phyloP scores from a whole-genome alignment of 768 basidiomycete species.

The Saitozyma podzolica region DNA sequence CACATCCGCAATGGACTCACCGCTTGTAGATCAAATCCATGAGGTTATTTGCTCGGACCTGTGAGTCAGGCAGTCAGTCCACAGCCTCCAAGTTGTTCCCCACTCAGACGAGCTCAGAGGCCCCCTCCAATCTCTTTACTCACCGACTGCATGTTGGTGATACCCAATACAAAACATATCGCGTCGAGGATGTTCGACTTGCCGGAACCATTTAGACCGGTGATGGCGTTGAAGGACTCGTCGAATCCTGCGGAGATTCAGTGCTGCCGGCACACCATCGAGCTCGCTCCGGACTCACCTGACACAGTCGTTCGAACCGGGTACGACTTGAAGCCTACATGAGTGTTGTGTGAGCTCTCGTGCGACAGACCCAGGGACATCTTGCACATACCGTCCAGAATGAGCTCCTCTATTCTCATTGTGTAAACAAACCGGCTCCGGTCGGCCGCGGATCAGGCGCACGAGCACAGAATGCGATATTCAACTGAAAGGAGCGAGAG shows the following conservation, averaged over 20 bases:
- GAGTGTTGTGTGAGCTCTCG: no score
- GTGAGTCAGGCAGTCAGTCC: neutral
- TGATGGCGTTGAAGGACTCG: constrained; percentile 96
- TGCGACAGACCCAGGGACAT: neutral
- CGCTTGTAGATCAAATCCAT: constrained; percentile 99
- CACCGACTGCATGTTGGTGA: constrained; percentile 94
- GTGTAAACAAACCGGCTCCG: constrained; percentile 1
- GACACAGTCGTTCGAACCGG: constrained; percentile 93
- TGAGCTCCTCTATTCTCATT: constrained; percentile 93
- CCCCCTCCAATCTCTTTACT: constrained; percentile 24
- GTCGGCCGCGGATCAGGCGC: no score
- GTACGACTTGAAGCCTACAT: constrained; percentile 91
- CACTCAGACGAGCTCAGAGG: neutral
- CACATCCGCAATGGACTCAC: constrained; percentile 17
- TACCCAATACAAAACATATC: constrained; percentile 96
- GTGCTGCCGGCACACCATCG: neutral
- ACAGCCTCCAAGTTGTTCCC: neutral
- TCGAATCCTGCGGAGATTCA: constrained; percentile 70
- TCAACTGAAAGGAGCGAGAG: no score
- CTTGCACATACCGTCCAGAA: constrained; percentile 71
- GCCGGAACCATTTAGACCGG: constrained; percentile 74
- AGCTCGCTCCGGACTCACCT: constrained; percentile 21
- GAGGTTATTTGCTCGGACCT: constrained; percentile 66
- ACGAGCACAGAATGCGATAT: no score
- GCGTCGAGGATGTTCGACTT: constrained; percentile 99